phyloP scores from a whole-genome alignment of 768 basidiomycete genomes.

The Asterophora lycoperdoides region DNA sequence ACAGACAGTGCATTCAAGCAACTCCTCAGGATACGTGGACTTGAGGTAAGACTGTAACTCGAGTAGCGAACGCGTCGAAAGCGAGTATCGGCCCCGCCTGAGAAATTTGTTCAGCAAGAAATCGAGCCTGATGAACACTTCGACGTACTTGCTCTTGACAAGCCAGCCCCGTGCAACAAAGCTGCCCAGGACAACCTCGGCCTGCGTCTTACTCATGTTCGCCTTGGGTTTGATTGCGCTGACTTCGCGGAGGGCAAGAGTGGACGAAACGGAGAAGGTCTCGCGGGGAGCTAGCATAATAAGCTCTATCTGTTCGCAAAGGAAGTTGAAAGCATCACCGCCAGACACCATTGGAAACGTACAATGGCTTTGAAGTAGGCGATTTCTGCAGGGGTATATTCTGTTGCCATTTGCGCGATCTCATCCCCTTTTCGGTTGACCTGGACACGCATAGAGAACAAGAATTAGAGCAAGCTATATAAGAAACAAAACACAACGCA shows the following conservation, averaged over 20 bases:
- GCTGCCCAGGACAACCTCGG: constrained; percentile 65
- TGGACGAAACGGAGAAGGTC: constrained; percentile 71
- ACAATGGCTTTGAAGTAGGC: constrained; percentile 83
- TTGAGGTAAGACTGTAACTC: constrained; percentile 75
- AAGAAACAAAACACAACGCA: constrained; percentile 30
- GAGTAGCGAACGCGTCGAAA: constrained; percentile 68
- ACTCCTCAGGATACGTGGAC: constrained; percentile 65
- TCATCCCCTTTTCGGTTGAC: constrained; percentile 79
- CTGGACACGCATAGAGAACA: constrained; percentile 31
- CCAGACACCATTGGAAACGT: constrained; percentile 22
- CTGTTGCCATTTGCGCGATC: constrained; percentile 80
- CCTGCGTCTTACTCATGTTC: constrained; percentile 72
- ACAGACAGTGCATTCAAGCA: constrained; percentile 72
- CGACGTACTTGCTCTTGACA: constrained; percentile 63
- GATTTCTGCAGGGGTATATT: constrained; percentile 76
- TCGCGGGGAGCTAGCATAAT: constrained; percentile 79
- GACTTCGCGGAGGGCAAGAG: constrained; percentile 72
- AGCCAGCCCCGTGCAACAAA: constrained; percentile 86
- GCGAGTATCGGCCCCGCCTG: constrained; percentile 67
- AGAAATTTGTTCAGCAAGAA: not conserved
- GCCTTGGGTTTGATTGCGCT: constrained; percentile 49
- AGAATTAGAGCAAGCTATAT: not conserved
- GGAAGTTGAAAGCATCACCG: not conserved
- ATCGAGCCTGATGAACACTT: not conserved
- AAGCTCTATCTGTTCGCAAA: constrained; percentile 69